Evolutionary conservation across 352 stramenopile genomes (phyloP), one percentile per base, ranked within the genome.

Genomic region (Phytopythium helicoides): DNA sequence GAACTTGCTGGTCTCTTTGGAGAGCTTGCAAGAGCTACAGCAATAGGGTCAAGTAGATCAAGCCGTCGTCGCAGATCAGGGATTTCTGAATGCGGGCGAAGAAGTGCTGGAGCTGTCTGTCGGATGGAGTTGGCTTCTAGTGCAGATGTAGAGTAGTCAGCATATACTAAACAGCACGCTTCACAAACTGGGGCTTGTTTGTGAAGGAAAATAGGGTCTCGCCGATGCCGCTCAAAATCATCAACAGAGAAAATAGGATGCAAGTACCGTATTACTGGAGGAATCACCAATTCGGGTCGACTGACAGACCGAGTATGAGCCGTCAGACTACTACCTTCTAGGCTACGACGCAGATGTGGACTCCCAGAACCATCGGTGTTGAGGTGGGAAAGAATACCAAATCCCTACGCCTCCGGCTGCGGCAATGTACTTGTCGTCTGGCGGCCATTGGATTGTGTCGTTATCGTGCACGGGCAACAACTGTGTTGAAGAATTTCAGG

Each of bases 131-230:
- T 94, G 11, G 69, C 64, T 58, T 94, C 83, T 18, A 94, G 66
- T 8, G 81, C 78, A 26, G 68, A 73, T 9, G 83, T 92, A 23
- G 68, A 68, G 57, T 89, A 94, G 62, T 98, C 86, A 9, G 92
- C 82, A 60, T 98, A 99, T 6, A 97, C 84, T 18, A 99, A 73
- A 47, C 86, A 99, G 64, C 94, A 99, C 28, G 62, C 66, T 53
- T 98, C 93, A 42, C 95, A 99, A 0, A 98, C 83, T 2, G 71
- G 64, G 5, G 92, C 86, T 3, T 77, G 87, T 66, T 98, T 98
- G 64, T 97, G 94, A 7, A 98, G 62, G 59, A 98, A 99, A 22
- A 98, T 86, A 15, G 94, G 91, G 52, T 99, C 95, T 49, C 76
- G 66, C 11, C 87, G 84, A 52, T 98, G 96, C 39, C 86, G 75